phyloP scores from a whole-genome alignment of 805 yeast genomes.

The Candida taoyuanica region DNA sequence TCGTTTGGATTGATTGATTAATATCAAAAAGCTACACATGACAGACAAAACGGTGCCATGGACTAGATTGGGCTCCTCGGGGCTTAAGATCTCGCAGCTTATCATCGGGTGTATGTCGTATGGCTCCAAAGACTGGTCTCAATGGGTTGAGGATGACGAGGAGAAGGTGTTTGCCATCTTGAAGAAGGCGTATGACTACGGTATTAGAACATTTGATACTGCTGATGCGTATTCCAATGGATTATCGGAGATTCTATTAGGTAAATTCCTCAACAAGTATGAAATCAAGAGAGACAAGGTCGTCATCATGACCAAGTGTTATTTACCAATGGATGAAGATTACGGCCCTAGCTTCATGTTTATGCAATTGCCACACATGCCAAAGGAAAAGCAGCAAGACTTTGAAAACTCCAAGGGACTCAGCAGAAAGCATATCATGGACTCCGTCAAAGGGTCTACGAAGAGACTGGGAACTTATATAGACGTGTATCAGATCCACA shows the following conservation, averaged over 20 bases:
- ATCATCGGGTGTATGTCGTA: slow-evolving; percentile 51
- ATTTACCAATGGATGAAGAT: slow-evolving; percentile 10
- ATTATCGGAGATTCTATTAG: slow-evolving; percentile 41
- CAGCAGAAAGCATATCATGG: slow-evolving; percentile 43
- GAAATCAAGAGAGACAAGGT: slow-evolving; percentile 48
- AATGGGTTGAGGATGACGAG: slow-evolving; percentile 43
- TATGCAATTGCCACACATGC: neutral
- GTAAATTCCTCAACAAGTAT: slow-evolving; percentile 47
- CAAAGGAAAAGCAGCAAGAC: slow-evolving; percentile 1
- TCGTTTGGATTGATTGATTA: too few species aligned
- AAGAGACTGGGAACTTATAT: slow-evolving; percentile 41
- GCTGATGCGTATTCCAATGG: slow-evolving; percentile 47
- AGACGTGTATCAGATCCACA: slow-evolving; percentile 49
- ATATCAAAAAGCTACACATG: neutral
- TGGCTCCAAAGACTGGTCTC: slow-evolving; percentile 33
- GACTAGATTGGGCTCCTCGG: slow-evolving; percentile 36
- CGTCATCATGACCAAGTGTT: slow-evolving; percentile 46
- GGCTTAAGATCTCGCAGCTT: slow-evolving; percentile 43
- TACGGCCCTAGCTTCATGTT: slow-evolving; percentile 1
- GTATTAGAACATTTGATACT: slow-evolving; percentile 46
- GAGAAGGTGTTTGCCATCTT: slow-evolving; percentile 39
- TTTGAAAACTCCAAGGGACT: slow-evolving; percentile 33
- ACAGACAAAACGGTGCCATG: slow-evolving; percentile 10
- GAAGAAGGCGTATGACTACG: slow-evolving; percentile 41
- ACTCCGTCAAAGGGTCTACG: slow-evolving; percentile 36